Percentiles rank a stretch among this genome's conserved stretches.
Evolutionary conservation across 257 asterid genomes (phyloP).

Genomic region (Phtheirospermum japonicum): DNA sequence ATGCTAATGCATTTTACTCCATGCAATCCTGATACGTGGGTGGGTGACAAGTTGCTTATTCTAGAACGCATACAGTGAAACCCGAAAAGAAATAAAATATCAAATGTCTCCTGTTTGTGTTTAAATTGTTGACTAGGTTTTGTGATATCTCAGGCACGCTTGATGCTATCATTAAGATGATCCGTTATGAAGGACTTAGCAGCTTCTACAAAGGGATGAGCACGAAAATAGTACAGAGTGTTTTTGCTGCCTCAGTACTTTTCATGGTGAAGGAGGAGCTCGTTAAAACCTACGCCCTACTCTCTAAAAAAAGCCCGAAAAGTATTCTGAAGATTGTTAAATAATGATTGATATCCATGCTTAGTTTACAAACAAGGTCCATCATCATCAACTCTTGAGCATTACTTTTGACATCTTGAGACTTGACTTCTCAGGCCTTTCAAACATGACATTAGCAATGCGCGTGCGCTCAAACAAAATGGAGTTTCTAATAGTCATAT

Average conservation of each 20-base stretch:
- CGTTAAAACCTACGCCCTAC: constrained; percentile 49
- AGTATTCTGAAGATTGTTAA: constrained; percentile 17
- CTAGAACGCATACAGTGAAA: too few relatives aligned
- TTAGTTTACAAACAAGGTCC: background rate
- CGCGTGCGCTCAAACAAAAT: too few relatives aligned
- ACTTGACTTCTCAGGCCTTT: too few relatives aligned
- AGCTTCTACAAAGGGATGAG: constrained; percentile 96
- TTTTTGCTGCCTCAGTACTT: constrained; percentile 86
- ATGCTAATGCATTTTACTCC: too few relatives aligned
- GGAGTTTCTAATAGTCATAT: too few relatives aligned
- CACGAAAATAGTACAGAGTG: constrained; percentile 91
- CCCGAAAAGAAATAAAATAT: background rate
- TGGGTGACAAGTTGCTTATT: too few relatives aligned
- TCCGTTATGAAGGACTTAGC: constrained; percentile 68
- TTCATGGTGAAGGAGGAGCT: constrained; percentile 96
- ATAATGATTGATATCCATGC: constrained; percentile 23
- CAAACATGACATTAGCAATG: too few relatives aligned
- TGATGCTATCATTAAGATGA: constrained; percentile 85
- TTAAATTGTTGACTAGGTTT: constrained; percentile 19
- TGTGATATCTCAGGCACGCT: constrained; percentile 52
- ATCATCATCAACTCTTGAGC: too few relatives aligned
- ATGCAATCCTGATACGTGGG: too few relatives aligned
- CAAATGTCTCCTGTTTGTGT: constrained; percentile 6
- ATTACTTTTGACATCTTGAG: too few relatives aligned
- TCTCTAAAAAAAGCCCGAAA: constrained; percentile 32